Base-by-base conservation (phyloP, 2,329 filamentous ascomycete species). In the Alternaria sp. region DNA sequence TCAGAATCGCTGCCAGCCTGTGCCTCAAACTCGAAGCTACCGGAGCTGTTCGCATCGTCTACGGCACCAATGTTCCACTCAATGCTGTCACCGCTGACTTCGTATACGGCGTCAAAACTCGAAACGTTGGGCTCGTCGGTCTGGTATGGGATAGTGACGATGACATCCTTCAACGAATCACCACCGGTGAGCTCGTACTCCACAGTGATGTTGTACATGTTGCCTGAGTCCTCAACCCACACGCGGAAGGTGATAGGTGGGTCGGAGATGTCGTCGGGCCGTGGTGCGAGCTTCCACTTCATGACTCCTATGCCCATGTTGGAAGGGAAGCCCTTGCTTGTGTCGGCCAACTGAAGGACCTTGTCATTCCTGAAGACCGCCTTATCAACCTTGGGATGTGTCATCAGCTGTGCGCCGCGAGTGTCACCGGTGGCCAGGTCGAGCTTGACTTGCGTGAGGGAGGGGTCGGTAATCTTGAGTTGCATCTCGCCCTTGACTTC, bases 181-280 rank as follows among this genome's bases (percentile, higher is more conserved):
- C 89, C 86, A 55, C 94, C 92, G 1, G 92, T 95, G 63, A 97
- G 87, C 80, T 99, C 96, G 79, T 98, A 99, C 81, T 98, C 96
- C 33, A 98, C 88, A 2, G 95, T 99, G 76, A 99, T 89, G 69
- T 92, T 96, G 81, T 91, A 96, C 74, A 90, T 94, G 77, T 89
- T 89, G 21, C 89, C 87, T 51, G 92, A 91, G 81, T 94, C 94
- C 82, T 97, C 97, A 64, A 97, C 93, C 96, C 96, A 99, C 41
- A 97, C 95, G 3, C 94, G 97, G 80, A 99, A 98, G 41, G 92
- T 96, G 75, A 99, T 96, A 8, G 96, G 96, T 41, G 96, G 89
- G 58, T 94, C 89, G 66, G 89, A 90, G 37, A 91, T 82, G 72
- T 96, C 93, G 70, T 96, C 94, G 3, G 87, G 86, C 81, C 93